phyloP scores from a whole-genome alignment of 495 filamentous ascomycete genomes.

The Penicillium chermesinum region DNA sequence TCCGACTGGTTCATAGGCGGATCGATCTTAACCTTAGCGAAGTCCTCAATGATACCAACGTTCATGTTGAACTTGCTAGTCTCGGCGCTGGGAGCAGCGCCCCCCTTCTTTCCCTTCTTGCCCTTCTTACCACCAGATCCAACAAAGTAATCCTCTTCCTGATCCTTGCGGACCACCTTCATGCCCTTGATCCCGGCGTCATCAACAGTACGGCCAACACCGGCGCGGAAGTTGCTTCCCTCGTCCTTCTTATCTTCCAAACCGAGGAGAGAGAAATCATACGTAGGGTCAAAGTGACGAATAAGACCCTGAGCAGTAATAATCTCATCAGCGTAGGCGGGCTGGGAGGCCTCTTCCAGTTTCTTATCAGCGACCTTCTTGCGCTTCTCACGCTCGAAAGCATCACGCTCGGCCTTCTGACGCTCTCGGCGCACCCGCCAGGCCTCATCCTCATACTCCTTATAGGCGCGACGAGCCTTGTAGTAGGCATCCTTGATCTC shows the following conservation, averaged over 20 bases:
- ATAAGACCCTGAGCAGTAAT: conserved; percentile 78
- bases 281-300: conserved; percentile 82
- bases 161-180: conserved; percentile 71
- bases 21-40: conserved; percentile 74
- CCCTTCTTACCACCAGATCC: conserved; percentile 81
- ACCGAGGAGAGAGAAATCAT: conserved; percentile 54
- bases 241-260: conserved; percentile 58
- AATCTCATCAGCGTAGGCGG: conserved; percentile 88
- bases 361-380: conserved; percentile 78
- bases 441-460: conserved; percentile 74
- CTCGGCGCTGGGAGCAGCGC: conserved; percentile 38
- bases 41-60: conserved; percentile 85
- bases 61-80: conserved; percentile 76
- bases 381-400: conserved; percentile 63
- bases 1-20: conserved; percentile 81
- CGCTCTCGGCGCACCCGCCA: conserved; percentile 70
- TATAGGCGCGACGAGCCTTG: conserved; percentile 66
- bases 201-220: conserved; percentile 76
- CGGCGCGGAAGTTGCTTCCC: conserved; percentile 66
- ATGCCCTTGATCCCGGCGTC: conserved; percentile 72
- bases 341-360: conserved; percentile 84
- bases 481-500: conserved; percentile 84
- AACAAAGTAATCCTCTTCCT: conserved; percentile 83
- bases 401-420: conserved; percentile 72
- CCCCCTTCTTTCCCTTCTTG: conserved; percentile 80